A percentile compares a stretch with the other conserved stretches of the same genome.
phyloP scores from a whole-genome alignment of 257 asterid genomes.

The Avicennia marina region DNA sequence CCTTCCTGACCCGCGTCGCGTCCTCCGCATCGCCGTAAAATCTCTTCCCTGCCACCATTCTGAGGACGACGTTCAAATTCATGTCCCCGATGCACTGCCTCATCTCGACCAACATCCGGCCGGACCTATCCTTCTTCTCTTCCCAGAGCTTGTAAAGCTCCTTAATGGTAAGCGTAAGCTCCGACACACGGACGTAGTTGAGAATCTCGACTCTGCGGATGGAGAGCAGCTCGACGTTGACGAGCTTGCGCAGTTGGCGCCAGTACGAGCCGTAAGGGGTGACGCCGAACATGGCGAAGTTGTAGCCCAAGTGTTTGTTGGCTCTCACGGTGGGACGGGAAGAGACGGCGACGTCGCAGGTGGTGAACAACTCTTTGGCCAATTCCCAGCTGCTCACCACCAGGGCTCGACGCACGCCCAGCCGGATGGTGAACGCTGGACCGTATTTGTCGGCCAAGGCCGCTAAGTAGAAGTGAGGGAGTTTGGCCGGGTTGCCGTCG shows the following conservation, averaged over 20 bases:
- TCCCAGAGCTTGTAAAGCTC: constrained; percentile 19
- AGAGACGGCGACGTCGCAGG: constrained; percentile 5
- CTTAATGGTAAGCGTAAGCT: neutral
- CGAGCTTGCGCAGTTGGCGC: constrained; percentile 20
- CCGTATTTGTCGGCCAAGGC: constrained; percentile 23
- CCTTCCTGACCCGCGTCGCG: constrained; percentile 12
- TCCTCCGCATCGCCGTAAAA: neutral
- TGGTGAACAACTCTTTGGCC: constrained; percentile 23
- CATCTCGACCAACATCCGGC: constrained; percentile 17
- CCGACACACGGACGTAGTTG: constrained; percentile 13
- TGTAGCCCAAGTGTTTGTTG: constrained; percentile 14
- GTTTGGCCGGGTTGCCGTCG: constrained; percentile 9
- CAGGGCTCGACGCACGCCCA: constrained; percentile 20
- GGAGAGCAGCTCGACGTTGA: constrained; percentile 23
- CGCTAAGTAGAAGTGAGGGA: constrained; percentile 18
- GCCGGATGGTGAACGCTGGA: constrained; percentile 20
- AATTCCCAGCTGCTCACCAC: constrained; percentile 19
- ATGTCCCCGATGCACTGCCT: constrained; percentile 30
- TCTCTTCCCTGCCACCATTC: constrained; percentile 25
- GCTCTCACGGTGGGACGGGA: constrained; percentile 12
- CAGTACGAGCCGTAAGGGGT: constrained; percentile 22
- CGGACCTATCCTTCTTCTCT: neutral
- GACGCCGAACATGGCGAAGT: constrained; percentile 24
- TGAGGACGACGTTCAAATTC: constrained; percentile 21
- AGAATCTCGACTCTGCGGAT: constrained; percentile 17